Percentiles rank a stretch among this genome's conserved stretches.
Conservation (phyloP, 1,284 basidiomycete genomes). For the Macrocybe sp. region DNA sequence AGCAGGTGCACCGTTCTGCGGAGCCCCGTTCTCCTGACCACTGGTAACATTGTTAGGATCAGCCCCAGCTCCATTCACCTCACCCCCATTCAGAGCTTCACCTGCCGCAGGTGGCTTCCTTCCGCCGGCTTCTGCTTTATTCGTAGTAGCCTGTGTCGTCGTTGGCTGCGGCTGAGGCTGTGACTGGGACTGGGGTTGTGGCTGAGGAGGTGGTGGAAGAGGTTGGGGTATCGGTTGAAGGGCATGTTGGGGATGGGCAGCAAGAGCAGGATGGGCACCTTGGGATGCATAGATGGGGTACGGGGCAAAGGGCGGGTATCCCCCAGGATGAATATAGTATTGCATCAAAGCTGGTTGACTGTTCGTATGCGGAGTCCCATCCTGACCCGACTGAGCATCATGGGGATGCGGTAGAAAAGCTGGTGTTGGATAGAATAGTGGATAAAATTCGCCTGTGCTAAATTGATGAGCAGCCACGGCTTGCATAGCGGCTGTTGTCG, state of each 20-base stretch:
- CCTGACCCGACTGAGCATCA: constrained; percentile 37
- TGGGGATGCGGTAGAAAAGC: constrained; percentile 33
- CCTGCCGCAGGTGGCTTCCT: too few relatives aligned
- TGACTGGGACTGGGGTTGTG: too few relatives aligned
- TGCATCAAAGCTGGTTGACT: constrained; percentile 40
- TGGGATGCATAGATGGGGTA: constrained; percentile 3
- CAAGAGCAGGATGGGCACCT: too few relatives aligned
- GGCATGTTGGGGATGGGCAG: too few relatives aligned
- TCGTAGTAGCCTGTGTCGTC: too few relatives aligned
- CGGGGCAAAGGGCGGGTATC: constrained; percentile 16
- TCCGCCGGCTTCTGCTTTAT: too few relatives aligned
- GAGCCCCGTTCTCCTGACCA: constrained; percentile 5
- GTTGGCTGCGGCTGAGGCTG: too few relatives aligned
- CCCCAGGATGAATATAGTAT: constrained; percentile 35
- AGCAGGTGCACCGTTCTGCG: constrained; percentile 23
- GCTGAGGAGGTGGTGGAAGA: too few relatives aligned
- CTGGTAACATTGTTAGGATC: too few relatives aligned
- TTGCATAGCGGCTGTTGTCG: constrained; percentile 31
- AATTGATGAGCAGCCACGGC: constrained; percentile 32
- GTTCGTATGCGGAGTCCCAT: constrained; percentile 32
- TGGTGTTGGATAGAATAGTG: constrained; percentile 47
- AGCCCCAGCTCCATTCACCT: constrained; percentile 8
- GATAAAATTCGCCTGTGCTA: constrained; percentile 47
- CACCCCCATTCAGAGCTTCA: neutral
- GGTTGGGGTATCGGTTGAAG: too few relatives aligned